Percentiles rank a stretch among this genome's conserved stretches.
These are phyloP conservation scores for Amaranthus hypochondriacus DNA, from an alignment of 148 eudicot species.

Conservation along the genomic window DNA sequence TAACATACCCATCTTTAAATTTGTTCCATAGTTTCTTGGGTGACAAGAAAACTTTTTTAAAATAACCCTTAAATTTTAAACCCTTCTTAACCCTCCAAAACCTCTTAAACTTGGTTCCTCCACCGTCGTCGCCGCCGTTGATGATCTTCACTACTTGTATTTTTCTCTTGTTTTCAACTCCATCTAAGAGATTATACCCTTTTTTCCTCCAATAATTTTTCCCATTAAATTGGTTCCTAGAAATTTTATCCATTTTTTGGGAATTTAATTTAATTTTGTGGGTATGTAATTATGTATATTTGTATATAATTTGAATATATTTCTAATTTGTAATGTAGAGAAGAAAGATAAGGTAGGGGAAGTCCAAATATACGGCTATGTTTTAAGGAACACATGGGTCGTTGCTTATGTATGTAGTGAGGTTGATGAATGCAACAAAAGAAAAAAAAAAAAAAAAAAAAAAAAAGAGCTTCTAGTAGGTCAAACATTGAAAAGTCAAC, in stretches of 20 bases:
- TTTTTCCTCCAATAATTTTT: conserved; percentile 42
- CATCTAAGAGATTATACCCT: conserved; percentile 39
- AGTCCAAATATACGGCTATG: background rate
- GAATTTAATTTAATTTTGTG: background rate
- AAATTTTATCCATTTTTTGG: conserved; percentile 27
- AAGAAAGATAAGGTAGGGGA: background rate
- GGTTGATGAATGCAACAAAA: background rate
- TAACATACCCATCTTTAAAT: conserved; percentile 34
- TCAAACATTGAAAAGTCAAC: conserved; percentile 12
- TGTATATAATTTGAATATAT: background rate
- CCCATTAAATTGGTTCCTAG: conserved; percentile 30
- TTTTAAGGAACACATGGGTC: background rate
- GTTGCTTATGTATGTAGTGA: background rate
- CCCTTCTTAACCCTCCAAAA: conserved; percentile 41
- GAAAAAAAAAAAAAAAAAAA: too few species aligned
- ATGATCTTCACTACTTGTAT: conserved; percentile 33
- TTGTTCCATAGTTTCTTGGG: conserved; percentile 31
- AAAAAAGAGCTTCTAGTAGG: conserved; percentile 10
- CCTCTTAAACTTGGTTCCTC: background rate
- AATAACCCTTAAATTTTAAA: conserved; percentile 28
- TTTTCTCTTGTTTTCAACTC: conserved; percentile 23
- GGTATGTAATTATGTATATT: background rate
- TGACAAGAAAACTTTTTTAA: conserved; percentile 17
- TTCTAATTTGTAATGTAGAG: too few species aligned
- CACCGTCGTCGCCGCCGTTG: conserved; percentile 10